Base-by-base conservation (phyloP, 768 basidiomycete species). In the Rhizopogon roseolus region DNA sequence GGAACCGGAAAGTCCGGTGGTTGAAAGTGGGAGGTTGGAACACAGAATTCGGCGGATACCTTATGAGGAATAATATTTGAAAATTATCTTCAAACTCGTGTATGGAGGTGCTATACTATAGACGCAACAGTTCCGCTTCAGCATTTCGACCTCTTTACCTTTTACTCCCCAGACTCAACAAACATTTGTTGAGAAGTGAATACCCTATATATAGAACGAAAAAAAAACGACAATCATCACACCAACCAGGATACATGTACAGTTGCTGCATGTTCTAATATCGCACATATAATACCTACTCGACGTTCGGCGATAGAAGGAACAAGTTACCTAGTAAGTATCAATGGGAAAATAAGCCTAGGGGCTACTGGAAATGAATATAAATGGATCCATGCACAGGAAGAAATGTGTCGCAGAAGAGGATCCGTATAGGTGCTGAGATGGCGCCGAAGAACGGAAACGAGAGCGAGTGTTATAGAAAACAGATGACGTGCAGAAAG, bases 381-480 rank as follows among this genome's bases (percentile, higher is more conserved):
- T 43, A 53, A 17, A 28, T 44, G 50, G 36, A 16, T 16, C 52
- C 43, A 27, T 28, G 51, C 9, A 36, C 28, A 6, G n/a, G 42
- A 36, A 36, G 32, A 38, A 48, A 41, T 42, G 53, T 64, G 62
- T 60, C 62, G 58, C 60, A 56, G 60, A 45, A 56, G 43, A 55
- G 53, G 52, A 50, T 49, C 46, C 50, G 58, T 60, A 49, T 37
- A 49, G 42, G 56, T 51, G 55, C 57, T 50, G 17, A 40, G 55
- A 48, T 56, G 54, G 54, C 60, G 61, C 65, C 59, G 52, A 56
- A 61, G 56, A 60, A 53, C 43, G 50, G 32, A 52, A 50, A 55
- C 39, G 43, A 19, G 42, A 57, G 37, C 25, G 58, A 45, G 46
- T 50, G 54, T 57, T 51, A 25, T 32, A 49, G 54, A 55, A 49